Percentiles rank a stretch among this genome's conserved stretches.
phyloP scores from a whole-genome alignment of 768 basidiomycete genomes.

The Suillus brevipes region DNA sequence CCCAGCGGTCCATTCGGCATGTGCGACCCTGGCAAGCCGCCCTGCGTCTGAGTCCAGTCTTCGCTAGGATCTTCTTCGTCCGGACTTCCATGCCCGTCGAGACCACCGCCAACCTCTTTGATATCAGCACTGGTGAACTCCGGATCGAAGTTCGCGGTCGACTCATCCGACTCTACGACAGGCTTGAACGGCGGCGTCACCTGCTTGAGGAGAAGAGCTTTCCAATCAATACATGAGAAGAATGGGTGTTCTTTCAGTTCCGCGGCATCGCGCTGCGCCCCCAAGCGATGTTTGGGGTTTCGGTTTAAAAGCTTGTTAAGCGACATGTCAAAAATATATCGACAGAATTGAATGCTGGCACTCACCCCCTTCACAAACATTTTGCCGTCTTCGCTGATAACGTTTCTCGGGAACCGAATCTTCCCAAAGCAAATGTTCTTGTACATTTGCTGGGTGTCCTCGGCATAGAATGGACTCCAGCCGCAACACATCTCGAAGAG shows the following conservation, averaged over 20 bases:
- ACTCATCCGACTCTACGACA: slow-evolving; percentile 96
- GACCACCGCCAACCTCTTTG: slow-evolving; percentile 60
- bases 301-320: slow-evolving; percentile 83
- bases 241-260: slow-evolving; percentile 97
- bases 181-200: slow-evolving; percentile 98
- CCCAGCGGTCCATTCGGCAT: slow-evolving; percentile 80
- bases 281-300: slow-evolving; percentile 96
- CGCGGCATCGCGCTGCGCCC: slow-evolving; percentile 84
- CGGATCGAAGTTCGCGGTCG: slow-evolving; percentile 96
- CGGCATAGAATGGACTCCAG: slow-evolving; percentile 99
- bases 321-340: slow-evolving; percentile 8
- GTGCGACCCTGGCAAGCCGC: slow-evolving; percentile 43
- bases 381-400: slow-evolving; percentile 97
- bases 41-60: slow-evolving; percentile 48
- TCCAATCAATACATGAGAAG: slow-evolving; percentile 92
- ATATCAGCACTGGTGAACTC: slow-evolving; percentile 96
- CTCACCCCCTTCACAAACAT: slow-evolving; percentile 97
- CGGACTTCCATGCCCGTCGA: slow-evolving; percentile 44
- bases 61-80: slow-evolving; percentile 71
- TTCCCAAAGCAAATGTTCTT: slow-evolving; percentile 99
- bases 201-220: slow-evolving; percentile 80
- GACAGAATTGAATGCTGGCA: slow-evolving; percentile 23
- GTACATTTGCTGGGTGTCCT: slow-evolving; percentile 99
- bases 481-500: slow-evolving; percentile 99
- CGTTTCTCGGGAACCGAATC: slow-evolving; percentile 95